These are phyloP conservation scores for Liquidambar formosana DNA, from an alignment of 164 flowering plant genomes.

Conservation along the genomic window DNA sequence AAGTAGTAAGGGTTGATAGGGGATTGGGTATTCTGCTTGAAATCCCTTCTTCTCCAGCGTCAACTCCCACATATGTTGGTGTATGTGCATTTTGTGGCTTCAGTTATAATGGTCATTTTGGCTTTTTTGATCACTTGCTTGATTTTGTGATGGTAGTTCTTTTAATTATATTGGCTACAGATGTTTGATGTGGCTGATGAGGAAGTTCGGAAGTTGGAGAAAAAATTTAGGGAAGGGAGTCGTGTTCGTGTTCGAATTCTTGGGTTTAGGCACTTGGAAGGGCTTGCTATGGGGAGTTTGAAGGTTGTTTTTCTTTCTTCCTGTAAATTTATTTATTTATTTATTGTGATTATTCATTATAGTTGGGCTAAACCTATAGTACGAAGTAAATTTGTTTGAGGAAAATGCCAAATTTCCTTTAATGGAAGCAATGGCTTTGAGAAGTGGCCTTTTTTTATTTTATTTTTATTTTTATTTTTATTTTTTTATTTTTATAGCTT, in stretches of 20 bases:
- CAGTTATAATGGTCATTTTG: not conserved
- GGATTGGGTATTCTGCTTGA: constrained; percentile 85
- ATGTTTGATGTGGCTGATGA: constrained; percentile 71
- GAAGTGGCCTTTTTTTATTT: no score
- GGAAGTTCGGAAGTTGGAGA: constrained; percentile 62
- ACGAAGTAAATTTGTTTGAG: no score
- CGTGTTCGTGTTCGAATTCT: constrained; percentile 73
- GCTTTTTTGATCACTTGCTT: not conserved
- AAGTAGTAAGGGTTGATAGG: constrained; percentile 85
- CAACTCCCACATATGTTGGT: constrained; percentile 78
- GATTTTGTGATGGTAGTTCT: not conserved
- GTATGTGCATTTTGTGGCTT: constrained; percentile 44
- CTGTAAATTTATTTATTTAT: not conserved
- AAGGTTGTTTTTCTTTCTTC: constrained; percentile 51
- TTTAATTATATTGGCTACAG: constrained; percentile 33
- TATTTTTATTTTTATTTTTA: no score
- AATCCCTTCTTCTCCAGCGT: constrained; percentile 63
- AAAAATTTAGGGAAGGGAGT: constrained; percentile 71
- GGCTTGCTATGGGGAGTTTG: constrained; percentile 71
- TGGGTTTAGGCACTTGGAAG: constrained; percentile 83
- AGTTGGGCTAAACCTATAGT: no score
- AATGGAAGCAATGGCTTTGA: no score
- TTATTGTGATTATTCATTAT: not conserved
- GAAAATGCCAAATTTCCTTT: no score
- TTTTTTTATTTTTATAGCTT: no score